Evolutionary conservation across 352 stramenopile species (phyloP), one percentile per base, ranked within the genome.

Genomic region (Globisporangium uncinulatum): DNA sequence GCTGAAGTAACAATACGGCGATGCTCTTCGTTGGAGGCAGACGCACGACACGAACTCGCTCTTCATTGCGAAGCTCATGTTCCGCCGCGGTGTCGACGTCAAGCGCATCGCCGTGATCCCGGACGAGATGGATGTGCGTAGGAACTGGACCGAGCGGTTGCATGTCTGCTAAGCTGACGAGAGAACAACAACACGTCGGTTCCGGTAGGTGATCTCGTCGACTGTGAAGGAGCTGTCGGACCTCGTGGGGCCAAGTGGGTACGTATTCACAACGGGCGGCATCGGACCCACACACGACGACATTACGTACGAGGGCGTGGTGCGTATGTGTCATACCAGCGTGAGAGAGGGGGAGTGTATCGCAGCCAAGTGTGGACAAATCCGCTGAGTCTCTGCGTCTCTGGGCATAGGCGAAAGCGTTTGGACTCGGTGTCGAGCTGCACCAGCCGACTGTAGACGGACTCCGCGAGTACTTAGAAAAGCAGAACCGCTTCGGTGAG

Each of bases 251-350:
- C 71, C 73, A 11, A 76, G 51, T 17, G 84, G 84, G 39, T 94
- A 89, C 53, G 82, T 94, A 15, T 77, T 94, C 69, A 92, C 84
- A 17, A 92, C 84, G 15, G 84, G 84, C 58, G 84, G 84, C 24
- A 92, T 94, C 43, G 85, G 85, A 8, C 85, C 83, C 13, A 94
- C 85, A 13, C 85, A 94, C 50, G 85, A 94, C 65, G 85, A 94
- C 61, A 92, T 94, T 66, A 94, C 85, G 11, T 95, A 95, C 61
- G 78, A 92, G 57, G 83, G 78, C 60, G 78, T 92, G 62, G 82
- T 89, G 59, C 46, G 64, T 63, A n/a, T n/a, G n/a, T n/a, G n/a
- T n/a, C n/a, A n/a, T n/a, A n/a, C n/a, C n/a, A n/a, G n/a, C n/a
- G n/a, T n/a, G n/a, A n/a, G n/a, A n/a, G n/a, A n/a, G n/a, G n/a